These are phyloP conservation scores for Manihot esculenta DNA, from an alignment of 441 rosid genomes.

Conservation along the genomic window DNA sequence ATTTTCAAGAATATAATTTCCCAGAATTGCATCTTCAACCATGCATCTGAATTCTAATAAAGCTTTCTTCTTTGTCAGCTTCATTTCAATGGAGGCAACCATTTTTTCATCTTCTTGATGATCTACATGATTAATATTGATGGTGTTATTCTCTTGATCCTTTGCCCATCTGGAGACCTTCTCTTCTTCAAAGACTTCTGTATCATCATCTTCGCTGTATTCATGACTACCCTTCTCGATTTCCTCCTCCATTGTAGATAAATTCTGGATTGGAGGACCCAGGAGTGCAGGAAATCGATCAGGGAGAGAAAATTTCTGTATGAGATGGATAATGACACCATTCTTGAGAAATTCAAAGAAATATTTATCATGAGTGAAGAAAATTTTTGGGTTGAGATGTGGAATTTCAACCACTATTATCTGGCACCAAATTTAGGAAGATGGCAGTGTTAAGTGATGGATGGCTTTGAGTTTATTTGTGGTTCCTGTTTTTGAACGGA, in stretches of 20 bases:
- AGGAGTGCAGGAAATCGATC: neutral
- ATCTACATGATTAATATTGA: neutral
- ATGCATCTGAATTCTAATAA: constrained; percentile 38
- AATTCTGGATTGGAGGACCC: neutral
- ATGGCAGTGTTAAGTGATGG: neutral
- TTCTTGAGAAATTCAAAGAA: neutral
- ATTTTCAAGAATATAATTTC: constrained; percentile 37
- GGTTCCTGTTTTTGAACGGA: neutral
- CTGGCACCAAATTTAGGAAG: neutral
- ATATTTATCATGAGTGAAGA: neutral
- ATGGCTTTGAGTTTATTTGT: too few species aligned
- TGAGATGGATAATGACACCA: neutral
- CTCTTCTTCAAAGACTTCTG: neutral
- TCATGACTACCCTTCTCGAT: neutral
- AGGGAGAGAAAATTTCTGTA: neutral
- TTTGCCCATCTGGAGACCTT: neutral
- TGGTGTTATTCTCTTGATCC: neutral
- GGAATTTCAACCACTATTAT: constrained; percentile 5
- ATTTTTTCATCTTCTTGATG: constrained; percentile 14
- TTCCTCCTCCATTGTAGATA: constrained; percentile 12
- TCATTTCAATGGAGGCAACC: constrained; percentile 15
- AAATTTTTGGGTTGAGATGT: neutral
- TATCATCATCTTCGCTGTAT: constrained; percentile 15
- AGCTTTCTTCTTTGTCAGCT: constrained; percentile 35
- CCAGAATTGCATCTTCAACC: constrained; percentile 50